Evolutionary conservation across 2,329 filamentous ascomycete genomes (phyloP).

Genomic region (Dactylella cylindrospora): DNA sequence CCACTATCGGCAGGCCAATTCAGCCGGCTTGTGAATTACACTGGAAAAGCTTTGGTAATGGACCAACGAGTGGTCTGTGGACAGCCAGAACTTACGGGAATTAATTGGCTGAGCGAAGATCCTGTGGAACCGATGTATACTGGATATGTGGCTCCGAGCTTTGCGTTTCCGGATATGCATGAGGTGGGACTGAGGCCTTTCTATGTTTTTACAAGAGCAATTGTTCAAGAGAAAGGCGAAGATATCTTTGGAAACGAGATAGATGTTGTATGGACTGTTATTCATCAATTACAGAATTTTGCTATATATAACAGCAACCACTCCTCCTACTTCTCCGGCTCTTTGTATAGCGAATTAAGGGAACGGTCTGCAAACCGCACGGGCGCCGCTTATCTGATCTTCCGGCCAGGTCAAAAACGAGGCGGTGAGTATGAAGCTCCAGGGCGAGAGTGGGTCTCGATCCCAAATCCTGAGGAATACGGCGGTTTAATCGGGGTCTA

Average conservation of each 20-base stretch:
- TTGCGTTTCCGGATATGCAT: neutral
- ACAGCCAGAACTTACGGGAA: neutral
- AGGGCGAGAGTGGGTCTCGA: neutral
- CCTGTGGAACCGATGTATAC: neutral
- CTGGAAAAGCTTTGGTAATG: neutral
- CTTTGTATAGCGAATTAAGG: constrained; percentile 2
- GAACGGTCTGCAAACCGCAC: neutral
- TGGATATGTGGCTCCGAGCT: neutral
- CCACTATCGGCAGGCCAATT: neutral
- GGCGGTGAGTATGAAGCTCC: neutral
- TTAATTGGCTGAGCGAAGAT: no score
- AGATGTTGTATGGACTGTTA: no score
- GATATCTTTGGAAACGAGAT: no score
- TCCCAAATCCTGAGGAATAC: neutral
- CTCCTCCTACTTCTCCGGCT: neutral
- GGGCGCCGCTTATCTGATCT: neutral
- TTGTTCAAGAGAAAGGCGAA: no score
- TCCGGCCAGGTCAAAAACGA: neutral
- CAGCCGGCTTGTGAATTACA: neutral
- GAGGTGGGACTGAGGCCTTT: no score
- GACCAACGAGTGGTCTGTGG: constrained; percentile 1
- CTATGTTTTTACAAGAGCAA: no score
- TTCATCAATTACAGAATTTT: no score
- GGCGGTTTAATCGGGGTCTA: neutral
- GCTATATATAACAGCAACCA: neutral